Evolutionary conservation across 495 filamentous ascomycete genomes (phyloP), one percentile per base, ranked within the genome.

Genomic region (Neurospora sublineolata): DNA sequence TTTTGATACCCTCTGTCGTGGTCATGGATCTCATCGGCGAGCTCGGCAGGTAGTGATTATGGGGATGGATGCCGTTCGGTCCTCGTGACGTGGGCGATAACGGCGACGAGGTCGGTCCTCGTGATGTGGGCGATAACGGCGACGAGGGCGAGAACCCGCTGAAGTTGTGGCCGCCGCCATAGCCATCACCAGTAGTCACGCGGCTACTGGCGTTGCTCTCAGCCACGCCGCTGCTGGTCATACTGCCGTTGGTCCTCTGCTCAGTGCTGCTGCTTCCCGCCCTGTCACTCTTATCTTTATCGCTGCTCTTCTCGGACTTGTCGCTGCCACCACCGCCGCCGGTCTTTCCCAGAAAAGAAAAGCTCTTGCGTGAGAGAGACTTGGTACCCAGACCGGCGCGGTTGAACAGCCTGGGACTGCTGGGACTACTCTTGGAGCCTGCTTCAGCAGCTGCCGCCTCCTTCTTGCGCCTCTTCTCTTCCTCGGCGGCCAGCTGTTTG

Each of bases 351-450:
- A 86, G 67, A 42, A 86, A 86, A 20, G 80, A 82, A 69, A 86
- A 83, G 73, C 83, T 86, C 77, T 84, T 85, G 64, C 82, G 81
- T 10, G 82, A 81, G 80, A 84, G 83, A 38, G 82, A 80, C 70
- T 79, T 84, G 74, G 81, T 82, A 16, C 78, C 79, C 67, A 78
- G 76, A 67, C 77, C 78, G 41, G 76, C 73, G 60, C 77, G 81
- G 71, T 79, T 80, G 60, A 86, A 73, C 38, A 84, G 80, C 8
- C 81, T 78, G 30, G 80, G 73, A 46, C 72, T 76, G 37, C 80
- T 46, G 71, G 64, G 11, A 69, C 20, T 38, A 27, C 37, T 37
- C 40, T 68, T 70, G 27, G 72, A 30, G 18, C 68, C 74, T 30
- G 20, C 11, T 58, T 69, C 58, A 20, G 46, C 58, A 27, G 70